phyloP scores from a whole-genome alignment of 148 eudicot species.

The Heliamphora exappendiculata region DNA sequence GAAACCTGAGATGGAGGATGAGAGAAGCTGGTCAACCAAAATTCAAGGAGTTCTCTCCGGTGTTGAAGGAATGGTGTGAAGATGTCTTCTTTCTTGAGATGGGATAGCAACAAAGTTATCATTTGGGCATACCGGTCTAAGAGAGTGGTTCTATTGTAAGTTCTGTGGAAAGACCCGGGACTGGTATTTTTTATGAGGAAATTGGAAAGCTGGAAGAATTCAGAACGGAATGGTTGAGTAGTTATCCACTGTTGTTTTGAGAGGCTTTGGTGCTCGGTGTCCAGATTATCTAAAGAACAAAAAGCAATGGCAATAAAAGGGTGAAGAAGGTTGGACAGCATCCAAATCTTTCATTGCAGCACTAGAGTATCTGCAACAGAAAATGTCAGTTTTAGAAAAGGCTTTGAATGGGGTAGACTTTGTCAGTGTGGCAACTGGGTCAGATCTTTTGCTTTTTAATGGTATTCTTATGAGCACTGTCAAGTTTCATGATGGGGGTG shows the following conservation, averaged over 20 bases:
- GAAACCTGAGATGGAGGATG: constrained; percentile 57
- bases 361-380: constrained; percentile 75
- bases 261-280: constrained; percentile 65
- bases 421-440: constrained; percentile 42
- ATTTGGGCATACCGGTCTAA: constrained; percentile 16
- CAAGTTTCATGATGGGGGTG: constrained; percentile 71
- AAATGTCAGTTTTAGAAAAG: constrained; percentile 53
- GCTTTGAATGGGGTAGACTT: constrained; percentile 63
- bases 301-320: constrained; percentile 84
- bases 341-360: constrained; percentile 59
- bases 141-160: constrained; percentile 16
- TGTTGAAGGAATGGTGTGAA: constrained; percentile 70
- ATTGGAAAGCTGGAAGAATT: constrained; percentile 55
- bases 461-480: constrained; percentile 52
- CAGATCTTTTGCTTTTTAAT: constrained; percentile 56
- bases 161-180: constrained; percentile 24
- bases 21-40: constrained; percentile 57
- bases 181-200: constrained; percentile 52
- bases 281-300: constrained; percentile 73
- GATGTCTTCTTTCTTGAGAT: constrained; percentile 86
- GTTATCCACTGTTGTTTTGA: constrained; percentile 58
- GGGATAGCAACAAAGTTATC: constrained; percentile 35
- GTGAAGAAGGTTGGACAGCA: constrained; percentile 55
- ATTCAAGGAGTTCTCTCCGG: constrained; percentile 39
- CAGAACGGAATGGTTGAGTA: constrained; percentile 70